A percentile compares a stretch with the other conserved stretches of the same genome.
Evolutionary conservation across 192 early-diverging fungal species (phyloP).

Genomic region (Gonapodya prolifera): DNA sequence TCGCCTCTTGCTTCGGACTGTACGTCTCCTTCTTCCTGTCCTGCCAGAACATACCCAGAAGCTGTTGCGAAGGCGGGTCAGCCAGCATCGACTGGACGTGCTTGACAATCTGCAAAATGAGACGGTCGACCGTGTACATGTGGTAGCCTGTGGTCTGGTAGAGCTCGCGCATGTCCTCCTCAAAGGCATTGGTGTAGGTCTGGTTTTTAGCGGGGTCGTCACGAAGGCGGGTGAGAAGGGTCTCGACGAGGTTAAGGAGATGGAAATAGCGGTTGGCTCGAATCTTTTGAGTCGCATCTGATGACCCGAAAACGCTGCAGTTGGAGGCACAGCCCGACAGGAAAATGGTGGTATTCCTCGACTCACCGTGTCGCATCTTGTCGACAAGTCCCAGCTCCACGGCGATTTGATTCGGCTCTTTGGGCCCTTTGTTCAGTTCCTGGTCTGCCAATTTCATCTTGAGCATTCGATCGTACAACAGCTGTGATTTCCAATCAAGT

Average conservation of each 20-base stretch:
- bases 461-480: conserved; percentile 70
- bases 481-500: no score
- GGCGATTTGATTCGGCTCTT: conserved; percentile 46
- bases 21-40: conserved; percentile 28
- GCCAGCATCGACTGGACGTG: conserved; percentile 53
- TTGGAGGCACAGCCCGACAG: not conserved
- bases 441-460: conserved; percentile 63
- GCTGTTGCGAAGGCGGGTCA: conserved; percentile 50
- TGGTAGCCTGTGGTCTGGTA: conserved; percentile 83
- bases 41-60: conserved; percentile 53
- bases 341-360: no score
- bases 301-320: not conserved
- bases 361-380: conserved; percentile 15
- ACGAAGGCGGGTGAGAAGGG: conserved; percentile 54
- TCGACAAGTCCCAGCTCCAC: conserved; percentile 11
- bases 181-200: conserved; percentile 67
- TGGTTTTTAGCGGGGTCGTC: conserved; percentile 24
- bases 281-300: not conserved
- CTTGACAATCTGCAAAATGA: conserved; percentile 69
- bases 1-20: conserved; percentile 29
- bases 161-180: conserved; percentile 72
- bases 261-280: conserved; percentile 64
- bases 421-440: conserved; percentile 40
- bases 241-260: conserved; percentile 58
- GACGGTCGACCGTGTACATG: conserved; percentile 81